Percentiles rank a stretch among this genome's conserved stretches.
phyloP scores from a whole-genome alignment of 2,329 filamentous ascomycete species.

The Fusarium phyllophilum region DNA sequence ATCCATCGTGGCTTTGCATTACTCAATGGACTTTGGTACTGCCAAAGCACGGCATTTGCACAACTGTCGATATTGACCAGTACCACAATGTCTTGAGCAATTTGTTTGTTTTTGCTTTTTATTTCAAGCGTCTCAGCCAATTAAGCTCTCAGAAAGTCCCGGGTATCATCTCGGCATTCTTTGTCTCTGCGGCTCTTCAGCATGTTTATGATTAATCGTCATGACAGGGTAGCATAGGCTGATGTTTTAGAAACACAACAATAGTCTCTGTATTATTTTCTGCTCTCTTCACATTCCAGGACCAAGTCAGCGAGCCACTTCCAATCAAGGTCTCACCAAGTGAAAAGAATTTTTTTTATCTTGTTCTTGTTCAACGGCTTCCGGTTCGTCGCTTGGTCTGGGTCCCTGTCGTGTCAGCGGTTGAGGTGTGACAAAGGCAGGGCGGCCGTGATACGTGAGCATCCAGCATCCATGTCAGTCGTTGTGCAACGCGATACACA shows the following conservation, averaged over 20 bases:
- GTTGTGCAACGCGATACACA: conserved; percentile 29
- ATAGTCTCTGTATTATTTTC: conserved; percentile 2
- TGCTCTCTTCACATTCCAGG: conserved; percentile 23
- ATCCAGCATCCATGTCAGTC: conserved; percentile 17
- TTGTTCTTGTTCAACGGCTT: conserved; percentile 4
- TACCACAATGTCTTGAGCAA: conserved; percentile 4
- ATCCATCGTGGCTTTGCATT: conserved; percentile 25
- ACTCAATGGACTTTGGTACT: neutral
- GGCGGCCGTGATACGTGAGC: conserved; percentile 26
- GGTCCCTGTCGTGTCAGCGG: conserved; percentile 27
- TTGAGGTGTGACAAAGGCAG: conserved; percentile 21
- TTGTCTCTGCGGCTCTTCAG: conserved; percentile 22
- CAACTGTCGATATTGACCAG: conserved; percentile 18
- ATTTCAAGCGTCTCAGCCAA: conserved; percentile 1
- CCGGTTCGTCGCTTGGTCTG: conserved; percentile 27
- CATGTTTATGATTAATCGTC: conserved; percentile 13
- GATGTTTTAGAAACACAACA: conserved; percentile 22
- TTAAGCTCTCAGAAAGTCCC: neutral
- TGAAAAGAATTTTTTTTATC: neutral
- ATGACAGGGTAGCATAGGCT: conserved; percentile 22
- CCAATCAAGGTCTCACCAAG: conserved; percentile 24
- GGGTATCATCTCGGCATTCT: conserved; percentile 10
- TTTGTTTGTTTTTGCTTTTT: conserved; percentile 12
- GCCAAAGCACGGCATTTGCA: conserved; percentile 26
- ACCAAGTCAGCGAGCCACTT: conserved; percentile 21